Evolutionary conservation across 495 filamentous ascomycete genomes (phyloP), one percentile per base, ranked within the genome.

Genomic region (Penicillium waksmanii): DNA sequence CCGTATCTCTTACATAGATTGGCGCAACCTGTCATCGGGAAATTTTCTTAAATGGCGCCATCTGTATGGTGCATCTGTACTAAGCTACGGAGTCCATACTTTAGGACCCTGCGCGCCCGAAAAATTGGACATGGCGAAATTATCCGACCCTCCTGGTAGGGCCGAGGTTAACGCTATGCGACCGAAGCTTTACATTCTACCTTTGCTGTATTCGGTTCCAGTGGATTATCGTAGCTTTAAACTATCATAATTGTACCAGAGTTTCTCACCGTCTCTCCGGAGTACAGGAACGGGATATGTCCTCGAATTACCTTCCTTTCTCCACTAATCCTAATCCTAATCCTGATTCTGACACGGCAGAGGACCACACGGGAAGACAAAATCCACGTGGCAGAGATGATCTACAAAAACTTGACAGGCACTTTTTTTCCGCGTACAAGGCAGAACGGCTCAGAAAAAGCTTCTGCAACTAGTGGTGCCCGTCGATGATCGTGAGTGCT

Each of bases 321-420:
- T 31, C 27, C 27, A 31, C 27, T 31, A 31, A 31, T 31, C 27
- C 27, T 31, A 9, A 23, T 27, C 19, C 27, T 31, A 31, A 31
- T 31, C 27, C 27, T 31, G 27, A 23, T 27, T 7, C 8, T 23
- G 21, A 25, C 46, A 48, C 46, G 46, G 46, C 15, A 49, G 49
- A 38, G 49, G 27, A 19, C 56, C 48, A 58, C 56, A 57, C 51
- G 51, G 57, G 54, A 25, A 48, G 33, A 7, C 38, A 27, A 40
- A 18, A 19, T 42, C 58, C 58, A 61, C 58, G 58, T 61, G 58
- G 58, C 46, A 56, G 58, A 56, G 58, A 61, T 56, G 58, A 61
- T 61, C 58, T 47, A 55, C 58, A 42, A 17, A 21, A 31, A n/a
- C 9, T 10, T 48, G 46, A 27, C 46, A 48, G 46, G 9, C 19